Percentiles rank a stretch among this genome's conserved stretches.
Evolutionary conservation across 345 rosid species (phyloP).

Genomic region (Citrus medica): DNA sequence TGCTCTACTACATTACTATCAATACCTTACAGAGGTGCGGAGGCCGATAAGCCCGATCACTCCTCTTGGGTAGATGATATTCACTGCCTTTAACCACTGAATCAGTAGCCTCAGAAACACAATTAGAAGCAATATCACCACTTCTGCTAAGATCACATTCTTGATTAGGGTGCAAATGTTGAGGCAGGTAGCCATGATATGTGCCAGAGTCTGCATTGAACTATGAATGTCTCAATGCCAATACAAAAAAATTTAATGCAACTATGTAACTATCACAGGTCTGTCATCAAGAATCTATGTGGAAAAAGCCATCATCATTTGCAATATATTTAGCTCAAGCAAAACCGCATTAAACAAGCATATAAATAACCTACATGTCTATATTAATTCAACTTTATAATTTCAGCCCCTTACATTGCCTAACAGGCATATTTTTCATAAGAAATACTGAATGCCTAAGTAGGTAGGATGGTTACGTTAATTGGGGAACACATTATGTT

Average conservation of each 20-base stretch:
- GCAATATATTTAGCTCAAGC: not conserved
- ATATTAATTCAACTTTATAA: not conserved
- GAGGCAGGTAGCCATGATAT: conserved; percentile 11
- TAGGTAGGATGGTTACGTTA: not conserved
- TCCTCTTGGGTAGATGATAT: conserved; percentile 19
- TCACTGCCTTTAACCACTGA: conserved; percentile 6
- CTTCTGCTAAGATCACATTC: conserved; percentile 23
- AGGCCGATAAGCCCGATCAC: conserved; percentile 26
- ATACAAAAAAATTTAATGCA: not conserved
- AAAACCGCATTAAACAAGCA: not conserved
- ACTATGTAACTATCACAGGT: not conserved
- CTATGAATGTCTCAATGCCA: conserved; percentile 8
- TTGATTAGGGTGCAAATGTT: conserved; percentile 3
- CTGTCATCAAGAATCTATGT: not conserved
- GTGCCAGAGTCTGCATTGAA: conserved; percentile 20
- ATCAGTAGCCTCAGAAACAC: conserved; percentile 3
- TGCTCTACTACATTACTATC: not conserved
- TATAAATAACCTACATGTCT: not conserved
- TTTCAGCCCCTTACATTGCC: not conserved
- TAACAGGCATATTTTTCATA: not conserved
- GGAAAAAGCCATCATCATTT: not conserved
- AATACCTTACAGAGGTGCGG: conserved; percentile 29
- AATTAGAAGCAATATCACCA: conserved; percentile 2
- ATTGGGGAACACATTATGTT: not conserved
- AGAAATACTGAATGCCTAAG: not conserved